These are phyloP conservation scores for Orbilia oligospora DNA, from an alignment of 2,329 filamentous ascomycete genomes.

Conservation along the genomic window DNA sequence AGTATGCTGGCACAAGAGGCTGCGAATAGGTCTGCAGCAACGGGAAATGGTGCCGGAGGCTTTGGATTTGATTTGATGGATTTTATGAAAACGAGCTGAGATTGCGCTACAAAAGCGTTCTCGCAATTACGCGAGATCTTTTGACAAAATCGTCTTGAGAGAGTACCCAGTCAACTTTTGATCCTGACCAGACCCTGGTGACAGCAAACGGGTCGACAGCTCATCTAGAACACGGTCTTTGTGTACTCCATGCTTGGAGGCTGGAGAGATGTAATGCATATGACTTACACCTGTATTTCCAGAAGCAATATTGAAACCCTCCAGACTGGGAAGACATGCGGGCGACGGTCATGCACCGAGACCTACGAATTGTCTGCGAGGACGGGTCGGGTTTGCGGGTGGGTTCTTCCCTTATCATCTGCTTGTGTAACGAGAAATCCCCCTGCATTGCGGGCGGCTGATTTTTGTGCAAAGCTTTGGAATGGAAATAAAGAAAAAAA, in stretches of 20 bases:
- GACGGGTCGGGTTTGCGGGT: slow-evolving; percentile 49
- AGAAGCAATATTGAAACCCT: slow-evolving; percentile 19
- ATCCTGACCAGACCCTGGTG: neutral
- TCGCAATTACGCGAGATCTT: neutral
- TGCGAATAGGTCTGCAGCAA: slow-evolving; percentile 47
- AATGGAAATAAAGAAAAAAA: neutral
- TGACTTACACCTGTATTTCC: slow-evolving; percentile 10
- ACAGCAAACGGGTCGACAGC: slow-evolving; percentile 10
- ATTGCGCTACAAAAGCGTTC: slow-evolving; percentile 10
- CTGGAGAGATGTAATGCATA: slow-evolving; percentile 9
- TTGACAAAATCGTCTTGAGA: slow-evolving; percentile 9
- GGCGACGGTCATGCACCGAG: slow-evolving; percentile 24
- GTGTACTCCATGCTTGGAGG: neutral
- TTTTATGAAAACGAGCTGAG: slow-evolving; percentile 62
- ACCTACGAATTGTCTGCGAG: slow-evolving; percentile 15
- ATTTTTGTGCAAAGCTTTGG: slow-evolving; percentile 2
- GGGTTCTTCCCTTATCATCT: slow-evolving; percentile 27
- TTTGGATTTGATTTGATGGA: slow-evolving; percentile 63
- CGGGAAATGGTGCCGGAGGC: slow-evolving; percentile 25
- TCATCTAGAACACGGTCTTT: slow-evolving; percentile 16
- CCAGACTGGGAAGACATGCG: slow-evolving; percentile 25
- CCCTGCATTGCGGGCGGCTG: slow-evolving; percentile 45
- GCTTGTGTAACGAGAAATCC: slow-evolving; percentile 42
- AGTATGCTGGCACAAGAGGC: slow-evolving; percentile 53
- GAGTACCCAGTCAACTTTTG: slow-evolving; percentile 23